A percentile compares a stretch with the other conserved stretches of the same genome.
phyloP scores from a whole-genome alignment of 495 filamentous ascomycete species.

The Choiromyces venosus region DNA sequence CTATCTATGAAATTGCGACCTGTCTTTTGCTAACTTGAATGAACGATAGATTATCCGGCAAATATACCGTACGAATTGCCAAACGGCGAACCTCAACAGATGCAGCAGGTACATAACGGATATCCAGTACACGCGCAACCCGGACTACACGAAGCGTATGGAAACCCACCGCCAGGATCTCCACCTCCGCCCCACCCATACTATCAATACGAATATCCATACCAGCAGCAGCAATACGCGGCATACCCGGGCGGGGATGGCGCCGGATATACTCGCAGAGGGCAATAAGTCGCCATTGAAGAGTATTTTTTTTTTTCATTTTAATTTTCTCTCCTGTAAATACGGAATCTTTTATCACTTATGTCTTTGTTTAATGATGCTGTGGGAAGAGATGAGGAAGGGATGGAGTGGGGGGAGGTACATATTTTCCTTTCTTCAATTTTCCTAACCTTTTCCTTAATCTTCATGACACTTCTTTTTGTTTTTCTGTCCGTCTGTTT shows the following conservation, averaged over 20 bases:
- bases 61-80: not conserved
- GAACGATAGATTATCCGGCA: not conserved
- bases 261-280: not conserved
- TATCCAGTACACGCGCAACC: not conserved
- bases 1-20: not conserved
- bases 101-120: not conserved
- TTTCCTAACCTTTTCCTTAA: not conserved
- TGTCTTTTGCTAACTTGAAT: not conserved
- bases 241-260: not conserved
- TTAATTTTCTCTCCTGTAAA: not conserved
- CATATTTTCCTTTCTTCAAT: not conserved
- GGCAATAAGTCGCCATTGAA: not conserved
- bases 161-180: not conserved
- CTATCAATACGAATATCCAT: not conserved
- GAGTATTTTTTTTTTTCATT: not conserved
- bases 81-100: not conserved
- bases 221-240: not conserved
- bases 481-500: not conserved
- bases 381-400: not conserved
- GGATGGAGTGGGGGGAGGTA: not conserved
- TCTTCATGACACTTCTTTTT: not conserved
- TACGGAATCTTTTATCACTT: not conserved
- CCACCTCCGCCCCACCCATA: not conserved
- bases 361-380: not conserved
- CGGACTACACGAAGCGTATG: not conserved